These are phyloP conservation scores for Coniferiporia weirii DNA, from an alignment of 1,284 basidiomycete species.

Conservation along the genomic window DNA sequence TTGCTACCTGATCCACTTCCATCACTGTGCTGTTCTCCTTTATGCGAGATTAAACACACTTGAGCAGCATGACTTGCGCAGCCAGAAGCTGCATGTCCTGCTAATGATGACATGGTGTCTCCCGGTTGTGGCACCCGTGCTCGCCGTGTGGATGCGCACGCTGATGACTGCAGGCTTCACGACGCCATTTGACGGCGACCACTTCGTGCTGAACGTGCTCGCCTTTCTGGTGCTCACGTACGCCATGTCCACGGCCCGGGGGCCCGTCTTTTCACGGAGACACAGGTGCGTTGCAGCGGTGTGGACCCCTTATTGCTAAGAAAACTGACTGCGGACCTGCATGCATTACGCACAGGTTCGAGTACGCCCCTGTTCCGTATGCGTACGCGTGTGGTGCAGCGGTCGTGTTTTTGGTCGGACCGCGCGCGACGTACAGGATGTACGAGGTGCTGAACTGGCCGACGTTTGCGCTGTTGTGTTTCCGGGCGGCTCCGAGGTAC, in stretches of 20 bases:
- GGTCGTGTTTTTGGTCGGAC: slow-evolving; percentile 20
- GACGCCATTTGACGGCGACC: slow-evolving; percentile 73
- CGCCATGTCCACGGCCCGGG: slow-evolving; percentile 16
- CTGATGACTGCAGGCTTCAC: slow-evolving; percentile 67
- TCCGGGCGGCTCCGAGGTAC: slow-evolving; percentile 6
- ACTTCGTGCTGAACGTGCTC: slow-evolving; percentile 61
- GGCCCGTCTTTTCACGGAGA: slow-evolving; percentile 11
- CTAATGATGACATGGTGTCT: slow-evolving; percentile 81
- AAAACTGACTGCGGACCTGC: neutral
- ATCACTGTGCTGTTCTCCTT: slow-evolving; percentile 44
- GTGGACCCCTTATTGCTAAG: neutral
- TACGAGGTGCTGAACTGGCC: slow-evolving; percentile 23
- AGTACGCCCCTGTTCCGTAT: slow-evolving; percentile 7
- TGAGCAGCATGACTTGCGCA: slow-evolving; percentile 24
- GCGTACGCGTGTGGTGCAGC: slow-evolving; percentile 14
- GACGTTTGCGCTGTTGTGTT: slow-evolving; percentile 17
- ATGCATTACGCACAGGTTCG: neutral
- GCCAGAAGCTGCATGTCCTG: slow-evolving; percentile 59
- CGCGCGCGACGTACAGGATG: slow-evolving; percentile 19
- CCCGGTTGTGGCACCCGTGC: slow-evolving; percentile 73
- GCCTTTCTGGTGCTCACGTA: slow-evolving; percentile 56
- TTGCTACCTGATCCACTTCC: slow-evolving; percentile 72
- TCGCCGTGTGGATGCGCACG: slow-evolving; percentile 90
- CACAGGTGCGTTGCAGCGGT: neutral
- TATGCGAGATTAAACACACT: slow-evolving; percentile 9